These are phyloP conservation scores for Backusella tarrabulga DNA, from an alignment of 192 early-diverging fungal genomes.

Conservation along the genomic window DNA sequence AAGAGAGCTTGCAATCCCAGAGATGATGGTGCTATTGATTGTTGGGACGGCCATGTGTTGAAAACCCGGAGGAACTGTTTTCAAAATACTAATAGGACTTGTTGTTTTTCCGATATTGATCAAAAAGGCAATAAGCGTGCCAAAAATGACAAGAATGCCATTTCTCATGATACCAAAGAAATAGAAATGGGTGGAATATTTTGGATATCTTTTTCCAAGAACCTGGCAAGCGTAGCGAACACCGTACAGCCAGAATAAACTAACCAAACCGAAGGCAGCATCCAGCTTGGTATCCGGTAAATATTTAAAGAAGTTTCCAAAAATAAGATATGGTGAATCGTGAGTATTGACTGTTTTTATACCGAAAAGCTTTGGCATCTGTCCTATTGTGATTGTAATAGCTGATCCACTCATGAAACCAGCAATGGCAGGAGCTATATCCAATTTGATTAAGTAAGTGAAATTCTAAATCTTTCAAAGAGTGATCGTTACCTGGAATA, in stretches of 20 bases:
- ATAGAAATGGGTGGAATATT: slow-evolving; percentile 50
- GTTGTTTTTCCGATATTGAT: slow-evolving; percentile 50
- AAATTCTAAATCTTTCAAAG: not conserved
- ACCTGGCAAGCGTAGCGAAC: slow-evolving; percentile 40
- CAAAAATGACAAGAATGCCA: slow-evolving; percentile 73
- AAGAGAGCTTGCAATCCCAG: slow-evolving; percentile 54
- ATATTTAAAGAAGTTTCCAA: slow-evolving; percentile 49
- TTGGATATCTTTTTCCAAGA: slow-evolving; percentile 46
- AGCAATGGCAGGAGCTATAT: slow-evolving; percentile 71
- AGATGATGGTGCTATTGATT: slow-evolving; percentile 51
- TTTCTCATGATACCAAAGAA: slow-evolving; percentile 73
- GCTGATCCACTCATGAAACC: slow-evolving; percentile 91
- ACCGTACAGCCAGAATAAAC: slow-evolving; percentile 40
- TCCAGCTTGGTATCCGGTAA: slow-evolving; percentile 51
- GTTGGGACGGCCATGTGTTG: slow-evolving; percentile 56
- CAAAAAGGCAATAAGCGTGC: slow-evolving; percentile 71
- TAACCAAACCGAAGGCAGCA: slow-evolving; percentile 56
- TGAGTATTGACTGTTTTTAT: slow-evolving; percentile 76
- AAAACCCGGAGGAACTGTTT: slow-evolving; percentile 79
- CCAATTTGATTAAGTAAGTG: not conserved
- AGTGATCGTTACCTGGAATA: slow-evolving; percentile 59
- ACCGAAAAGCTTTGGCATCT: slow-evolving; percentile 75
- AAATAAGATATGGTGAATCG: slow-evolving; percentile 57
- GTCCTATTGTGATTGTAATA: slow-evolving; percentile 71
- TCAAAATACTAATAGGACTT: slow-evolving; percentile 66